These are phyloP conservation scores for Neurospora sp. DNA, from an alignment of 495 filamentous ascomycete species.

Conservation along the genomic window DNA sequence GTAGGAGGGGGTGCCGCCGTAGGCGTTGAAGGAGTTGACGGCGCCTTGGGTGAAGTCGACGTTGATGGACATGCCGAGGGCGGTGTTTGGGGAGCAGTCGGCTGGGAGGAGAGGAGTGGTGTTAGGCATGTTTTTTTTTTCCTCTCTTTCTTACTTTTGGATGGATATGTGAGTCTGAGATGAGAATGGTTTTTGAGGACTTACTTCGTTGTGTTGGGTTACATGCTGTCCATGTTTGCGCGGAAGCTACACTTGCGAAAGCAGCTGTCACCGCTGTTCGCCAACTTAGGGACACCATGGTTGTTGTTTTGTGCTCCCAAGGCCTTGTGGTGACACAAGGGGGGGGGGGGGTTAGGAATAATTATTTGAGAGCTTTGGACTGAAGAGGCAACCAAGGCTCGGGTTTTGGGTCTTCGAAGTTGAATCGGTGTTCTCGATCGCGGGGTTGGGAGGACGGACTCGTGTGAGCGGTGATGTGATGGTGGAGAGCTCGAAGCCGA, in stretches of 20 bases:
- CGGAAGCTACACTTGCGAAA: constrained; percentile 3
- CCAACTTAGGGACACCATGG: constrained; percentile 6
- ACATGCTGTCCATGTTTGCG: constrained; percentile 26
- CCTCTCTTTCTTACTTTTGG: background rate
- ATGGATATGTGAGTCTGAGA: background rate
- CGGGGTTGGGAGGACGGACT: background rate
- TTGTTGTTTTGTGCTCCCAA: background rate
- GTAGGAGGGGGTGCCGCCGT: constrained; percentile 57
- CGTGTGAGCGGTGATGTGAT: background rate
- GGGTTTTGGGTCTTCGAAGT: background rate
- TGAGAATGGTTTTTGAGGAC: background rate
- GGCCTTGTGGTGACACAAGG: background rate
- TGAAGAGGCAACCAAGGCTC: background rate
- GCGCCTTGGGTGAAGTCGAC: constrained; percentile 73
- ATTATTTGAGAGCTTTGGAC: background rate
- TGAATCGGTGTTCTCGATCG: background rate
- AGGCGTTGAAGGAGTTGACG: constrained; percentile 56
- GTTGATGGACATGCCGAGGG: constrained; percentile 65
- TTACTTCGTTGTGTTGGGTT: constrained; percentile 20
- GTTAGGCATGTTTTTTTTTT: background rate
- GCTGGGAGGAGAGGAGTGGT: constrained; percentile 3
- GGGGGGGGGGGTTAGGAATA: too few relatives aligned
- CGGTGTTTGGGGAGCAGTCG: constrained; percentile 66
- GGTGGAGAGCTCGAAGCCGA: background rate
- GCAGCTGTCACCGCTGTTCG: constrained; percentile 12